A percentile compares a stretch with the other conserved stretches of the same genome.
Evolutionary conservation across 2,329 filamentous ascomycete species (phyloP).

Genomic region (Penicillium paneum): DNA sequence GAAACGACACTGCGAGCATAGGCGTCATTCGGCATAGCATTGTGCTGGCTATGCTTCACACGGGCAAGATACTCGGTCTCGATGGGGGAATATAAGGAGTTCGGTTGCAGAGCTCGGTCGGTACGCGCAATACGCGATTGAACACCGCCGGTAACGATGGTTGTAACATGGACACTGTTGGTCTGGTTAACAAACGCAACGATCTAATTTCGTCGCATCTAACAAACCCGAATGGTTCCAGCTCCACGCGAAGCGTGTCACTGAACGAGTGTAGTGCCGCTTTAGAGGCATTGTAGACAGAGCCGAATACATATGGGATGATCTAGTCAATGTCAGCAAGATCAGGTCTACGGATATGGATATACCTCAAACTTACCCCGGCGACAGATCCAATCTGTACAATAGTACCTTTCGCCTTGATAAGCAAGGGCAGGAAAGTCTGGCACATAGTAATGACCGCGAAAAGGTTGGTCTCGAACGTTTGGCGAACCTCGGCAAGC

Average conservation of each 20-base stretch:
- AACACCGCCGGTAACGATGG: conserved; percentile 59
- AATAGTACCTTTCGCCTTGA: conserved; percentile 45
- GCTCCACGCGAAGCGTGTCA: conserved; percentile 57
- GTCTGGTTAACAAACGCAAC: not conserved
- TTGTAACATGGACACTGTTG: conserved; percentile 49
- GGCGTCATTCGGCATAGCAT: conserved; percentile 50
- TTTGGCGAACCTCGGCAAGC: conserved; percentile 45
- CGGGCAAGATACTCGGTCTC: conserved; percentile 51
- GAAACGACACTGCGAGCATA: conserved; percentile 57
- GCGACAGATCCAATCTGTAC: conserved; percentile 47
- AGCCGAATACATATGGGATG: conserved; percentile 46
- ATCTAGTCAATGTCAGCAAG: conserved; percentile 23
- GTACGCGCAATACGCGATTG: conserved; percentile 57
- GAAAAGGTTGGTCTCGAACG: conserved; percentile 57
- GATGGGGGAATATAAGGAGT: conserved; percentile 53
- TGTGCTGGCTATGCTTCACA: conserved; percentile 53
- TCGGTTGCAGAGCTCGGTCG: conserved; percentile 46
- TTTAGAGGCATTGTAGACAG: conserved; percentile 58
- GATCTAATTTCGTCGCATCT: not conserved
- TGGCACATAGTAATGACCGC: conserved; percentile 58
- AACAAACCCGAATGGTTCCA: conserved; percentile 48
- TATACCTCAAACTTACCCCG: conserved; percentile 26
- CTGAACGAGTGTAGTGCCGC: conserved; percentile 58
- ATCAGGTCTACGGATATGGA: not conserved
- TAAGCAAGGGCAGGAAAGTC: conserved; percentile 54